These are phyloP conservation scores for Arctium minus DNA, from an alignment of 129 eudicot species.

Conservation along the genomic window DNA sequence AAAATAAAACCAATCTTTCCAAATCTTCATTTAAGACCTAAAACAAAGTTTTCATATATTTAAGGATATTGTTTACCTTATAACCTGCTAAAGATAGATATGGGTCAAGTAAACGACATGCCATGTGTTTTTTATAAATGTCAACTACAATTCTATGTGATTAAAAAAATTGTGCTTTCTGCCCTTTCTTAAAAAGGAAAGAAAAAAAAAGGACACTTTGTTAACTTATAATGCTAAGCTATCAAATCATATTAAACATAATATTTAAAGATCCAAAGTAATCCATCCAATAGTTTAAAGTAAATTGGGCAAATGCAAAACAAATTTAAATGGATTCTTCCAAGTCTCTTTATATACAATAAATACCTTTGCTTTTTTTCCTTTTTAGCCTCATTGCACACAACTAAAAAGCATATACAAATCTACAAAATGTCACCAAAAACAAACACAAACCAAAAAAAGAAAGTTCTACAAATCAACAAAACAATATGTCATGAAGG, in stretches of 20 bases:
- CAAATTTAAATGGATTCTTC: not conserved
- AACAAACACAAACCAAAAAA: constrained; percentile 19
- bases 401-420: constrained; percentile 30
- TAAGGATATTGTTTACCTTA: too few relatives aligned
- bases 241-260: not conserved
- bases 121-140: too few relatives aligned
- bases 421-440: constrained; percentile 24
- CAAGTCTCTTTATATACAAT: constrained; percentile 42
- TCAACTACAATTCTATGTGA: too few relatives aligned
- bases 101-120: too few relatives aligned
- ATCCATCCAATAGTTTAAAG: not conserved
- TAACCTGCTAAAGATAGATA: too few relatives aligned
- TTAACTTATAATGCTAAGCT: not conserved
- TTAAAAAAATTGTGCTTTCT: too few relatives aligned
- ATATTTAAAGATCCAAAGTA: not conserved
- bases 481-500: constrained; percentile 52
- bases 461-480: constrained; percentile 36
- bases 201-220: too few relatives aligned
- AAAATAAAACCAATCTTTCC: too few relatives aligned
- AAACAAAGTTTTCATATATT: too few relatives aligned
- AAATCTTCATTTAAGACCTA: too few relatives aligned
- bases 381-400: constrained; percentile 25
- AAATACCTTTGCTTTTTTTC: constrained; percentile 29
- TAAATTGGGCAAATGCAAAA: not conserved
- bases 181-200: too few relatives aligned